phyloP scores from a whole-genome alignment of 1,139 yeast species.

The Yamadazyma pseudoaaseri region DNA sequence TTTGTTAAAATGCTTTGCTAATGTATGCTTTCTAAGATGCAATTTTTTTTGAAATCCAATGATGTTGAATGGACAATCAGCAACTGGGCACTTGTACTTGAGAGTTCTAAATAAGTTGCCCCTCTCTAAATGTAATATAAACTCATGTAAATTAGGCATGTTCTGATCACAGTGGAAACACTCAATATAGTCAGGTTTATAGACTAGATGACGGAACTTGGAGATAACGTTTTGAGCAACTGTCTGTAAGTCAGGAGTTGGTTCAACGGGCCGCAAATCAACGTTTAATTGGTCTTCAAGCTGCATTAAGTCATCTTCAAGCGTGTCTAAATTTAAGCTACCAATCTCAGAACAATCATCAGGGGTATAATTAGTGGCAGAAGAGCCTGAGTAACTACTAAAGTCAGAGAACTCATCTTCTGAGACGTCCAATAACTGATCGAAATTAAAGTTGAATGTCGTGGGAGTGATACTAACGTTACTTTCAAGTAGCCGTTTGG shows the following conservation, averaged over 20 bases:
- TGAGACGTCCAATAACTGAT: neutral
- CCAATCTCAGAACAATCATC: too few species aligned
- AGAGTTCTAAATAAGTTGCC: slow-evolving; percentile 8
- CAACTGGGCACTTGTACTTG: slow-evolving; percentile 41
- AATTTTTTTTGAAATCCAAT: slow-evolving; percentile 58
- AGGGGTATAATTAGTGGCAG: too few species aligned
- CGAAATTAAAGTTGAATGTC: neutral
- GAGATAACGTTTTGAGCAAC: slow-evolving; percentile 1
- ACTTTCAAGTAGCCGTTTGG: neutral
- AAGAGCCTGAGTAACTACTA: neutral
- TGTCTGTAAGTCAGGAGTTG: neutral
- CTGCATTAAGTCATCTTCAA: too few species aligned
- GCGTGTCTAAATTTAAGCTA: too few species aligned
- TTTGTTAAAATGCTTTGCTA: slow-evolving; percentile 44
- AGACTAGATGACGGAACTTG: neutral
- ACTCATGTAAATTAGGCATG: slow-evolving; percentile 5
- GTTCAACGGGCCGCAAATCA: too few species aligned
- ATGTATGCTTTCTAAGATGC: slow-evolving; percentile 57
- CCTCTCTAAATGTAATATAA: slow-evolving; percentile 13
- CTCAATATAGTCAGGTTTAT: neutral
- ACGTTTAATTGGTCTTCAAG: too few species aligned
- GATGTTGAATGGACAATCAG: slow-evolving; percentile 59
- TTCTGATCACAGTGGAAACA: slow-evolving; percentile 12
- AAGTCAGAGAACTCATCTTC: too few species aligned
- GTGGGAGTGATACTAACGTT: neutral